Base-by-base conservation (phyloP, 2,329 filamentous ascomycete genomes). In the Phialophora macrospora region DNA sequence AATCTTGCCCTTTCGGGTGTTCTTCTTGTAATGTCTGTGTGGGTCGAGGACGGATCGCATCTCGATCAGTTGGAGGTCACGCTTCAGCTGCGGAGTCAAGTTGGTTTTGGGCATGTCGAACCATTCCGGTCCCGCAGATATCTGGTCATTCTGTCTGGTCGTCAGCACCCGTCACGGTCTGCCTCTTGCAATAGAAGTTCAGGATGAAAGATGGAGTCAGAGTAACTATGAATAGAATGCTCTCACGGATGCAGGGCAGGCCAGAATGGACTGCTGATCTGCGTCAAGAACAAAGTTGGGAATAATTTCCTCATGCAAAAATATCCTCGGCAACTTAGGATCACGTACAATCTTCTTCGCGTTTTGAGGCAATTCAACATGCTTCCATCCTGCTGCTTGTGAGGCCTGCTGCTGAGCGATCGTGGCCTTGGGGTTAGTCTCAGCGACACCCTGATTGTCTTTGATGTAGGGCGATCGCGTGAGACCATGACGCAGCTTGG, bases 21-120 rank as follows among this genome's bases (percentile, higher is more conserved):
- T 85, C 78, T 97, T 98, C 77, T 94, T 96, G 83, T 96, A 96
- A 74, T 94, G 90, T 57, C 90, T 85, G 76, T 98, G 94, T 0
- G 93, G 89, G 71, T 98, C 94, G 24, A 98, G 83, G 22, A 97
- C 89, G 63, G 88, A 89, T 77, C 95, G 88, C 90, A 97, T 94
- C 70, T 92, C 89, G 65, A 99, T 82, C 11, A 98, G 82, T 78
- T 97, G 93, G 58, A 97, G 83, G 75, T 99, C 94, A 72, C 92
- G 86, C 79, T 93, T 96, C 68, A 97, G 83, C 74, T 96, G 88
- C 8, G 92, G 87, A 0, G 93, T 97, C 58, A 97, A 79, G 58
- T 91, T 84, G 28, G 94, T 97, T 73, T 88, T 88, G 5, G 93
- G 93, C 61, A 99, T 83, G 73, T 96, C 86, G 80, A 90, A 98